phyloP scores from a whole-genome alignment of 2,329 filamentous ascomycete genomes.

The Pestalotiopsis sp. region DNA sequence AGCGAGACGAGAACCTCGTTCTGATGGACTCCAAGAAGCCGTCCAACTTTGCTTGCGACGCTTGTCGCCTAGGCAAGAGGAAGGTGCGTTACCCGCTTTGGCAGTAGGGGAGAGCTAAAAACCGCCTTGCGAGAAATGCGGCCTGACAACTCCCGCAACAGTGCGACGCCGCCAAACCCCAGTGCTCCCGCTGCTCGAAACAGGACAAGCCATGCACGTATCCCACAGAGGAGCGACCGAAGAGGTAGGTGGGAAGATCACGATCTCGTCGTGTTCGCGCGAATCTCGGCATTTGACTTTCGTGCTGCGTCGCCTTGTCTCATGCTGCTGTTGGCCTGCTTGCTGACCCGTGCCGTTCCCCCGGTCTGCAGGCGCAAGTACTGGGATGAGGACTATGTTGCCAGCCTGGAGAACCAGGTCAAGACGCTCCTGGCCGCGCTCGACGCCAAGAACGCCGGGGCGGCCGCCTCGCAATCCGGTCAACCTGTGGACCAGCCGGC shows the following conservation, averaged over 20 bases:
- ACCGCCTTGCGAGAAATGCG: not conserved
- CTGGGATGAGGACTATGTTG: slow-evolving; percentile 22
- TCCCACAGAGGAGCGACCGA: slow-evolving; percentile 9
- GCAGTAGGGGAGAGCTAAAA: not conserved
- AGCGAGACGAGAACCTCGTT: too few relatives aligned
- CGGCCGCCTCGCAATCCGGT: not conserved
- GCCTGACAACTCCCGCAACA: slow-evolving; percentile 4
- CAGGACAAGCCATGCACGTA: slow-evolving; percentile 18
- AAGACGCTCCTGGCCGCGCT: slow-evolving; percentile 17
- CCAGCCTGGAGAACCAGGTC: slow-evolving; percentile 19
- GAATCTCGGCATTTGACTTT: not conserved
- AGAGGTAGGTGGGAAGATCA: slow-evolving; percentile 1
- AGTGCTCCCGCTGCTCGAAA: slow-evolving; percentile 17
- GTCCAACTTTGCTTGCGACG: slow-evolving; percentile 9
- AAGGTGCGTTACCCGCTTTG: slow-evolving; percentile 7
- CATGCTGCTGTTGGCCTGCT: not conserved
- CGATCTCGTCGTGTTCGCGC: not conserved
- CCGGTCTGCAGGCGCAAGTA: slow-evolving; percentile 16
- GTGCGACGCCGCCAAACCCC: slow-evolving; percentile 19
- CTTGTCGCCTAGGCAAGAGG: slow-evolving; percentile 7
- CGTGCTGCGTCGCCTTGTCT: not conserved
- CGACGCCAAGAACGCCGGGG: slow-evolving; percentile 9
- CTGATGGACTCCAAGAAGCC: slow-evolving; percentile 6
- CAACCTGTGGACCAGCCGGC: slow-evolving; percentile 1
- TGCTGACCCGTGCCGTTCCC: not conserved